Conservation (phyloP, 306 rosid species). For the Vicia faba region DNA sequence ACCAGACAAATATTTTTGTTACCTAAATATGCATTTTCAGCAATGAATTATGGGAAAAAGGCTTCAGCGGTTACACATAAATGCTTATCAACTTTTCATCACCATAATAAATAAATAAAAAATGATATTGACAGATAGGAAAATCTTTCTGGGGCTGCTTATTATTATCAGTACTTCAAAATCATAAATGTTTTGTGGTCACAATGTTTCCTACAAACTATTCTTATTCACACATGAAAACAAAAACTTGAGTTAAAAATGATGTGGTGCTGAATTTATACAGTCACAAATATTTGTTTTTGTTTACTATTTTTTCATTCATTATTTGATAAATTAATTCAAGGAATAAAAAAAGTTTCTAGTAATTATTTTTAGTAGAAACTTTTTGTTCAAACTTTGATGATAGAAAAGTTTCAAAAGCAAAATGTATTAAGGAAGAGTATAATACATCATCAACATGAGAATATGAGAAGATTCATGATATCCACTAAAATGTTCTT, state of each 20-base stretch:
- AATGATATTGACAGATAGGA: neutral
- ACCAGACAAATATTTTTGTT: conserved; percentile 33
- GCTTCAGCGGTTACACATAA: conserved; percentile 18
- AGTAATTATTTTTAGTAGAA: too few species aligned
- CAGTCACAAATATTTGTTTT: neutral
- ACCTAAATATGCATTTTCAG: conserved; percentile 23
- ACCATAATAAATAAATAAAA: neutral
- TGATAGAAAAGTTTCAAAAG: too few species aligned
- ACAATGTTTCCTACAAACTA: neutral
- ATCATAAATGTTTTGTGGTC: conserved; percentile 12
- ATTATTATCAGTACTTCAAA: neutral
- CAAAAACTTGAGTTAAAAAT: conserved; percentile 3
- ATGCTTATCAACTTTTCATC: conserved; percentile 27
- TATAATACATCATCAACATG: too few species aligned
- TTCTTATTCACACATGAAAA: neutral
- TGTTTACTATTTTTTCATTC: neutral
- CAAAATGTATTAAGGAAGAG: too few species aligned
- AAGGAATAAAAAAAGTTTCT: too few species aligned
- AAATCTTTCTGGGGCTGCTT: neutral
- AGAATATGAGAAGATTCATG: too few species aligned
- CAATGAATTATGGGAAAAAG: conserved; percentile 14
- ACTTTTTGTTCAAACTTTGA: too few species aligned
- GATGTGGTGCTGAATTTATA: neutral
- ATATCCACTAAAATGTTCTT: too few species aligned
- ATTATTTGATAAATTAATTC: too few species aligned